Conservation (phyloP, 306 rosid genomes). For the Benincasa hispida region DNA sequence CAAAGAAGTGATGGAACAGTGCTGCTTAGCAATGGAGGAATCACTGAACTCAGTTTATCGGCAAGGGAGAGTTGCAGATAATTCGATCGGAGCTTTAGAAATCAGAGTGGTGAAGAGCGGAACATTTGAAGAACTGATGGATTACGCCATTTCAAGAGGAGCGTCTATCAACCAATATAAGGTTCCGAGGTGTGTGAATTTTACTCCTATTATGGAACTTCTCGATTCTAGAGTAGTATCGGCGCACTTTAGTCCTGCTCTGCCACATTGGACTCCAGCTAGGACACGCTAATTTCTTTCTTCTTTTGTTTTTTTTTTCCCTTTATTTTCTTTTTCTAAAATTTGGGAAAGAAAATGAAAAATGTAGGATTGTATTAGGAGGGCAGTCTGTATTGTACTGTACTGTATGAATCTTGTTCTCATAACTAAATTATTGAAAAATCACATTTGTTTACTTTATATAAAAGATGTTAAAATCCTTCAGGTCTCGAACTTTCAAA, state of each 20-base stretch:
- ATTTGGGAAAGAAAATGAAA: neutral
- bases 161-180: conserved; percentile 51
- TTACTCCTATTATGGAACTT: conserved; percentile 45
- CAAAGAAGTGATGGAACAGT: conserved; percentile 14
- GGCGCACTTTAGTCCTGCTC: conserved; percentile 32
- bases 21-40: conserved; percentile 48
- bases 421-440: neutral
- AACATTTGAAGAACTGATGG: conserved; percentile 51
- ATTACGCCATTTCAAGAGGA: conserved; percentile 49
- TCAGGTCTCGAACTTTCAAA: too few species aligned
- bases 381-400: neutral
- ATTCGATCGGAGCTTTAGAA: conserved; percentile 42
- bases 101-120: conserved; percentile 36
- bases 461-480: neutral
- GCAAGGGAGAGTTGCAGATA: conserved; percentile 38
- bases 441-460: conserved; percentile 3
- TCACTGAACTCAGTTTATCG: conserved; percentile 39
- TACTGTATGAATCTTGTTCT: neutral
- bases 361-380: neutral
- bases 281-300: conserved; percentile 7
- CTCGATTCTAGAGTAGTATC: conserved; percentile 40
- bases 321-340: neutral
- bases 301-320: neutral
- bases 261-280: conserved; percentile 41
- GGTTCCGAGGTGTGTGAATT: conserved; percentile 55